These are phyloP conservation scores for Agrocybe praecox DNA, from an alignment of 768 basidiomycete species.

Conservation along the genomic window DNA sequence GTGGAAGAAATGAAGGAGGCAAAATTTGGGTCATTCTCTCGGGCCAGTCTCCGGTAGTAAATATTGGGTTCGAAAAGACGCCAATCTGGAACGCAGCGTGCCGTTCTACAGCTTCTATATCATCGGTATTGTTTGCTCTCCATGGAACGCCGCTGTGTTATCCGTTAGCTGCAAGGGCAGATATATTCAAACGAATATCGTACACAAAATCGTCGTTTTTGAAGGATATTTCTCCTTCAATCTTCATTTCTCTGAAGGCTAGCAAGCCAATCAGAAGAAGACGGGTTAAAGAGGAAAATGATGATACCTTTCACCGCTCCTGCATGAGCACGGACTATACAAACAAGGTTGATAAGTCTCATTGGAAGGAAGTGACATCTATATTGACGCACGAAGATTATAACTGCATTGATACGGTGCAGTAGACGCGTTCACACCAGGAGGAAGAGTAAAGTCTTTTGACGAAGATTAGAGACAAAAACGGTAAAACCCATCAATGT, in stretches of 20 bases:
- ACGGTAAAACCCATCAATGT: not conserved
- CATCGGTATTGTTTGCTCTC: constrained; percentile 46
- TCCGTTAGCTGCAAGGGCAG: not conserved
- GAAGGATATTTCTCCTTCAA: constrained; percentile 54
- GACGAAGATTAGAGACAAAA: not conserved
- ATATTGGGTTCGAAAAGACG: constrained; percentile 50
- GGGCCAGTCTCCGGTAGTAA: constrained; percentile 56
- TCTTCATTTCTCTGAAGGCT: constrained; percentile 50
- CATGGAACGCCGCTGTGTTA: constrained; percentile 45
- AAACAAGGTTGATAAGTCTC: not conserved
- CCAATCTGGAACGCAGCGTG: constrained; percentile 55
- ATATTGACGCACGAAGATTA: constrained; percentile 37
- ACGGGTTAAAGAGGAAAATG: not conserved
- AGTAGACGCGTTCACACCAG: constrained; percentile 42
- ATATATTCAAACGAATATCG: not conserved
- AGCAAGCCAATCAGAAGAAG: not conserved
- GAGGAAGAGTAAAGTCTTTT: constrained; percentile 40
- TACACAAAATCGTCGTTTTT: constrained; percentile 57
- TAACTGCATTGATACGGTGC: constrained; percentile 49
- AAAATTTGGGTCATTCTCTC: constrained; percentile 49
- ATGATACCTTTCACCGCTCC: constrained; percentile 47
- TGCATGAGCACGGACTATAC: constrained; percentile 47
- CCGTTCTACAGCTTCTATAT: constrained; percentile 45
- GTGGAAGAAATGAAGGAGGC: constrained; percentile 46
- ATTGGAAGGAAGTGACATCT: not conserved